A percentile compares a stretch with the other conserved stretches of the same genome.
phyloP scores from a whole-genome alignment of 495 filamentous ascomycete genomes.

The Aspergillus steynii region DNA sequence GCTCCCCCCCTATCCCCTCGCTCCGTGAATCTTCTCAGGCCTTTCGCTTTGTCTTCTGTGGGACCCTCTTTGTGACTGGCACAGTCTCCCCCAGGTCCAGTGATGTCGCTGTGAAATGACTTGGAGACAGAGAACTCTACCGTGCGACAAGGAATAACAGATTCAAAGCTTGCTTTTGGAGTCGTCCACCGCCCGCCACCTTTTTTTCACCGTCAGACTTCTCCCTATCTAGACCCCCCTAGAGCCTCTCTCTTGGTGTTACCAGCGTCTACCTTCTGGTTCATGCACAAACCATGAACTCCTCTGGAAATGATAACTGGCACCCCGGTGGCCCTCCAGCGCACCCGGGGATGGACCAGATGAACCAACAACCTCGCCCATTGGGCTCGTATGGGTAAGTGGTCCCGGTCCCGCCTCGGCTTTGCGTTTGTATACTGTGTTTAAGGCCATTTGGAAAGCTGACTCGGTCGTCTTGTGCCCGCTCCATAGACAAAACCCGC shows the following conservation, averaged over 20 bases:
- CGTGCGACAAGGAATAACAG: constrained; percentile 25
- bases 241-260: not conserved
- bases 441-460: constrained; percentile 4
- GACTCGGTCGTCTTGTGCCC: constrained; percentile 12
- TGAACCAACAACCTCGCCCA: constrained; percentile 47
- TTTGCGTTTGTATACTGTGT: not conserved
- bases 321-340: constrained; percentile 47
- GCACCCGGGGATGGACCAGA: constrained; percentile 48
- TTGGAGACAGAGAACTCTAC: constrained; percentile 24
- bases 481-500: constrained; percentile 42
- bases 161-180: constrained; percentile 17
- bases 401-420: not conserved
- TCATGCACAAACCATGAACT: constrained; percentile 43
- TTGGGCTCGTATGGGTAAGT: constrained; percentile 49
- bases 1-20: not conserved
- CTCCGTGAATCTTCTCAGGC: not conserved
- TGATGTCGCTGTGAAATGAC: constrained; percentile 33
- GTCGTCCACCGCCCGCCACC: constrained; percentile 10
- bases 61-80: constrained; percentile 8
- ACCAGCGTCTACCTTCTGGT: constrained; percentile 3
- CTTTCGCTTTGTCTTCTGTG: constrained; percentile 8
- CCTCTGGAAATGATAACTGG: constrained; percentile 49
- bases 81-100: constrained; percentile 16
- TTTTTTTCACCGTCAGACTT: not conserved
- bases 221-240: not conserved